Conservation (phyloP, 495 filamentous ascomycete genomes). For the Acidomyces sp. region DNA sequence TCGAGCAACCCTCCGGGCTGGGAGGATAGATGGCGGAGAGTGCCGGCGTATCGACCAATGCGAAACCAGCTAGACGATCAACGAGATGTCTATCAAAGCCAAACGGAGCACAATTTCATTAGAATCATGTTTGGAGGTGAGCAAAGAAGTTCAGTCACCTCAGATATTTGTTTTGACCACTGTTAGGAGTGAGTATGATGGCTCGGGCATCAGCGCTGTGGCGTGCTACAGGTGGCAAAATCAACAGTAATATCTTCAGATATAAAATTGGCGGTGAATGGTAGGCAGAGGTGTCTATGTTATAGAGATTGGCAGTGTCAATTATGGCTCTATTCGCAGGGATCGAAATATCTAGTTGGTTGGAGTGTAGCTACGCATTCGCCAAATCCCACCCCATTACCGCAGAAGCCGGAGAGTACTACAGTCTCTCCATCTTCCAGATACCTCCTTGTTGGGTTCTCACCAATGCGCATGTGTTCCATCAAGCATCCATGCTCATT, state of each 20-base stretch:
- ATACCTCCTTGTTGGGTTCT: slow-evolving; percentile 6
- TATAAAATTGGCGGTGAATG: slow-evolving; percentile 41
- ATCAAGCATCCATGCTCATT: slow-evolving; percentile 21
- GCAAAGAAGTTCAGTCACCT: slow-evolving; percentile 13
- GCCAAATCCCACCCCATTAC: slow-evolving; percentile 16
- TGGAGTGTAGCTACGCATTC: slow-evolving; percentile 14
- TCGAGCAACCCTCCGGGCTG: slow-evolving; percentile 3
- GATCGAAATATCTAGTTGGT: neutral
- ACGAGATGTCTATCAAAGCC: slow-evolving; percentile 33
- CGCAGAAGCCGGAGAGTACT: slow-evolving; percentile 11
- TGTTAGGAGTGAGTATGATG: slow-evolving; percentile 9
- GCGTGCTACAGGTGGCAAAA: slow-evolving; percentile 33
- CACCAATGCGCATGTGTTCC: slow-evolving; percentile 10
- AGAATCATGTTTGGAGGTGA: slow-evolving; percentile 43
- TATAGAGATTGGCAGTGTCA: neutral
- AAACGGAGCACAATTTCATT: slow-evolving; percentile 35
- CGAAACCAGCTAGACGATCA: slow-evolving; percentile 35
- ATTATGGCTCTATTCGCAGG: neutral
- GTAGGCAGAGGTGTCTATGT: slow-evolving; percentile 15
- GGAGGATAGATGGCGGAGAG: slow-evolving; percentile 25
- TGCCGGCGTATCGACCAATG: slow-evolving; percentile 38
- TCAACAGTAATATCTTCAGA: slow-evolving; percentile 34
- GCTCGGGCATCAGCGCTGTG: slow-evolving; percentile 32
- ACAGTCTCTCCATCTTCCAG: slow-evolving; percentile 18
- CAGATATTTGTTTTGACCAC: neutral